Conservation (phyloP, 768 basidiomycete species). For the Boletus rufocinnamomeus region DNA sequence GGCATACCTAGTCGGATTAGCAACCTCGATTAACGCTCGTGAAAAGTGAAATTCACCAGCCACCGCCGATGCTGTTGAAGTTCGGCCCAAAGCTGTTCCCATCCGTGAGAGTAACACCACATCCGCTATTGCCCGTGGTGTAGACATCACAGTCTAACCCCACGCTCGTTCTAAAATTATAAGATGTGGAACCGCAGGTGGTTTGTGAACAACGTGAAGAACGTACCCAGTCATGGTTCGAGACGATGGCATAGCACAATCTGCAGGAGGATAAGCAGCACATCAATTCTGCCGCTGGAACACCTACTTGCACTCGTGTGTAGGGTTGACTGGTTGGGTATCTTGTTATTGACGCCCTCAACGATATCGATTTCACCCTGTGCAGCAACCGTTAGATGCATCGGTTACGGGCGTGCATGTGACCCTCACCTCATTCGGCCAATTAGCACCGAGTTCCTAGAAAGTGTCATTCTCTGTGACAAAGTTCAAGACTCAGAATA, state of each 20-base stretch:
- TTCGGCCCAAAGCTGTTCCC: conserved; percentile 36
- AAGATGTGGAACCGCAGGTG: background rate
- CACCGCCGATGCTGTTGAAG: conserved; percentile 42
- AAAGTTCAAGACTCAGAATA: background rate
- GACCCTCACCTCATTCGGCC: conserved; percentile 26
- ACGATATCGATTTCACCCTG: conserved; percentile 38
- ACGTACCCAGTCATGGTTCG: conserved; percentile 37
- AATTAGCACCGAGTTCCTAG: conserved; percentile 31
- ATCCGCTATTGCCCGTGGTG: conserved; percentile 32
- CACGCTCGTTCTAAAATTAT: conserved; percentile 12
- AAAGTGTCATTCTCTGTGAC: background rate
- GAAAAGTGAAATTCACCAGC: conserved; percentile 29
- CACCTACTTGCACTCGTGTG: conserved; percentile 30
- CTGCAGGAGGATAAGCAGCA: conserved; percentile 12
- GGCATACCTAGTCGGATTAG: conserved; percentile 35
- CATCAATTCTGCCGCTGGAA: no score
- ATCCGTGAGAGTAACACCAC: conserved; percentile 31
- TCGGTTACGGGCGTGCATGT: background rate
- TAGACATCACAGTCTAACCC: conserved; percentile 31
- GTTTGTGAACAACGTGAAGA: background rate
- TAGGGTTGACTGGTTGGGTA: conserved; percentile 34
- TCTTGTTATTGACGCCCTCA: conserved; percentile 35
- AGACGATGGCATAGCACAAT: conserved; percentile 33
- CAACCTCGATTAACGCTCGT: background rate
- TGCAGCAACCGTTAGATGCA: background rate